A percentile compares a stretch with the other conserved stretches of the same genome.
phyloP scores from a whole-genome alignment of 2,329 filamentous ascomycete genomes.

The Verticillium tricorpus region DNA sequence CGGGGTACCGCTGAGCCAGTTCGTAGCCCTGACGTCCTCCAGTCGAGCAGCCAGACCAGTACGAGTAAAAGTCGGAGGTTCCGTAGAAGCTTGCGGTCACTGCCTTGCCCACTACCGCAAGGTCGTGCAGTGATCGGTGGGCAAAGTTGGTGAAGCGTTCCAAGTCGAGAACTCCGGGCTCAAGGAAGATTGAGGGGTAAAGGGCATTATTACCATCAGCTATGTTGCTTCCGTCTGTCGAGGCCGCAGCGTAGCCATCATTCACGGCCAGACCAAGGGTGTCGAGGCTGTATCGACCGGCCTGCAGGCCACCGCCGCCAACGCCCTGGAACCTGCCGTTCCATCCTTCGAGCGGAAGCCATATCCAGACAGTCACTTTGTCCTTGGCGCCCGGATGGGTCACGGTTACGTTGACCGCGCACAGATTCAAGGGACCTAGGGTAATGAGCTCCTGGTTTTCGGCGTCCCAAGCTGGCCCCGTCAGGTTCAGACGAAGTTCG shows the following conservation, averaged over 20 bases:
- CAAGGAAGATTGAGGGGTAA: constrained; percentile 20
- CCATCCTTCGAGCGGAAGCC: constrained; percentile 17
- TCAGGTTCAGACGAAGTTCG: background rate
- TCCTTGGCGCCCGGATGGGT: constrained; percentile 11
- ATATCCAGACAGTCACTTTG: constrained; percentile 11
- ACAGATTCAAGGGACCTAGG: constrained; percentile 7
- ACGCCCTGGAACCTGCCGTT: constrained; percentile 13
- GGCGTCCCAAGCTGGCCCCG: background rate
- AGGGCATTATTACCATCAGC: constrained; percentile 14
- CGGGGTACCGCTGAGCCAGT: constrained; percentile 45
- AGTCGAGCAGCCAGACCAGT: constrained; percentile 55
- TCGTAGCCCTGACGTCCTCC: constrained; percentile 56
- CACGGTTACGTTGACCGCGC: constrained; percentile 13
- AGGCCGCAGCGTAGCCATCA: constrained; percentile 18
- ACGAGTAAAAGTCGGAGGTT: constrained; percentile 31
- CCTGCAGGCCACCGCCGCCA: constrained; percentile 14
- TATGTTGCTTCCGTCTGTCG: constrained; percentile 18
- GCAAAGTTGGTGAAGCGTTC: constrained; percentile 26
- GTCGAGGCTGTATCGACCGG: constrained; percentile 2
- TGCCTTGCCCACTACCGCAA: constrained; percentile 42
- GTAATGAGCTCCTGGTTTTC: background rate
- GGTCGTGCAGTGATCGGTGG: constrained; percentile 35
- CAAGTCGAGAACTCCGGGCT: constrained; percentile 18
- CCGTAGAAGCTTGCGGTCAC: constrained; percentile 44
- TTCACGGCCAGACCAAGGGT: constrained; percentile 26